phyloP scores from a whole-genome alignment of 2,329 filamentous ascomycete genomes.

The Penicillium sp. region DNA sequence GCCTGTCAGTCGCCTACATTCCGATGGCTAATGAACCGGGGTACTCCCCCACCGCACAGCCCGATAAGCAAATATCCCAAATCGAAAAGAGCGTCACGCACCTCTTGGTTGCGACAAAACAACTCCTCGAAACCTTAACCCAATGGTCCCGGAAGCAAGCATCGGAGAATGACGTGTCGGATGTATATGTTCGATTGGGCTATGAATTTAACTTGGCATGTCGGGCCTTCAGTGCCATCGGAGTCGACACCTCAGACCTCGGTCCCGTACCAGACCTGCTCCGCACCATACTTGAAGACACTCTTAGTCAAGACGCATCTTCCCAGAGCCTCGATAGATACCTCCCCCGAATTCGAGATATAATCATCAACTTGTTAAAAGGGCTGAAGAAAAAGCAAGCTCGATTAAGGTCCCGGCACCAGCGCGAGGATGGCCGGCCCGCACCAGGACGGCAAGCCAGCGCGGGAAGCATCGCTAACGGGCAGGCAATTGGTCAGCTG shows the following conservation, averaged over 20 bases:
- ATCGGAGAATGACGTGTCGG: conserved; percentile 91
- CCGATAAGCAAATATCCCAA: conserved; percentile 78
- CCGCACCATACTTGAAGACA: conserved; percentile 88
- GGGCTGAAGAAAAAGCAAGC: conserved; percentile 97
- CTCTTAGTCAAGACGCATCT: conserved; percentile 92
- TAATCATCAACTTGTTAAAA: conserved; percentile 96
- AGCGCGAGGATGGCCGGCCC: conserved; percentile 48
- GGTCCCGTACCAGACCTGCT: conserved; percentile 92
- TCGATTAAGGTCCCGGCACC: conserved; percentile 64
- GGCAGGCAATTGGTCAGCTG: conserved; percentile 47
- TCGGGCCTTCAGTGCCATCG: conserved; percentile 92
- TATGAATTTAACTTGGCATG: conserved; percentile 99
- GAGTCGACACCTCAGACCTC: conserved; percentile 89
- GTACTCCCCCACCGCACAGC: conserved; percentile 43
- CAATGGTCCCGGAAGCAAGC: conserved; percentile 94
- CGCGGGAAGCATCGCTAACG: conserved; percentile 47
- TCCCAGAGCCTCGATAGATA: conserved; percentile 91
- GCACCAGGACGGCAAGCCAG: conserved; percentile 44
- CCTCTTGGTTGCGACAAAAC: conserved; percentile 94
- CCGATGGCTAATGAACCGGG: conserved; percentile 8
- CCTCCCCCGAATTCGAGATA: conserved; percentile 89
- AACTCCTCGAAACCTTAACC: conserved; percentile 93
- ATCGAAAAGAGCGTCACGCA: conserved; percentile 99
- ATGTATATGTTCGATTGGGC: conserved; percentile 94
- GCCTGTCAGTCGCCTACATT: not conserved